Percentiles rank a stretch among this genome's conserved stretches.
Evolutionary conservation across 192 early-diverging fungal genomes (phyloP).

Genomic region (Backusella liffmaniae): DNA sequence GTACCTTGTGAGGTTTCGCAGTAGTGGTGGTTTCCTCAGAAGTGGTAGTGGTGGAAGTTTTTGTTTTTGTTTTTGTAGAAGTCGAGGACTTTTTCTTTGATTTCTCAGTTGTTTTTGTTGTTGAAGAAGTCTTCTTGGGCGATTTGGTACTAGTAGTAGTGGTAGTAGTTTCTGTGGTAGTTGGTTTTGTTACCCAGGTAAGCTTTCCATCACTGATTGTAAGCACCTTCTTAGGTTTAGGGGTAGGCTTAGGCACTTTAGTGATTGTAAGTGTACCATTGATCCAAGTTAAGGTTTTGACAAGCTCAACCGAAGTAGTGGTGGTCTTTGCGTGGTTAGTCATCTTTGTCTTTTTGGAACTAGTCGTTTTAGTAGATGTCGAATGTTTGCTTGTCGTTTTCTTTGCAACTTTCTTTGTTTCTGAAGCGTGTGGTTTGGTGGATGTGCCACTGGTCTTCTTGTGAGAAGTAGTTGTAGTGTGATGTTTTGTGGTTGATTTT

Average conservation of each 20-base stretch:
- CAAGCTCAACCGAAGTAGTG: background rate
- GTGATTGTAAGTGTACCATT: background rate
- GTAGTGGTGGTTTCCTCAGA: background rate
- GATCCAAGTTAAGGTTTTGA: conserved; percentile 7
- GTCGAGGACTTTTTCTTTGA: background rate
- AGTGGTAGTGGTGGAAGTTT: background rate
- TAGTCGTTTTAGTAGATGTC: background rate
- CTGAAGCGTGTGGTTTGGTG: background rate
- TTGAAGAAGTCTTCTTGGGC: background rate
- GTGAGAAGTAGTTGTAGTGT: background rate
- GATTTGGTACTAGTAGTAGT: background rate
- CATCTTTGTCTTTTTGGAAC: background rate
- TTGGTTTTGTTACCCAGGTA: background rate
- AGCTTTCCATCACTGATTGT: background rate
- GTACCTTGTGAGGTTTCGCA: background rate
- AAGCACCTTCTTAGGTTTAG: background rate
- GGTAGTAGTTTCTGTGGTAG: background rate
- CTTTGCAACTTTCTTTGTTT: background rate
- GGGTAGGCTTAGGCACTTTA: background rate
- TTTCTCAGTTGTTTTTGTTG: background rate
- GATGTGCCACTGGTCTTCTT: background rate
- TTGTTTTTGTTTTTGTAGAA: background rate
- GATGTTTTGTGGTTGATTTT: background rate
- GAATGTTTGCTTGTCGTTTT: background rate
- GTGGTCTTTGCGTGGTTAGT: background rate